These are phyloP conservation scores for Daldinia concentrica DNA, from an alignment of 495 filamentous ascomycete species.

Conservation along the genomic window DNA sequence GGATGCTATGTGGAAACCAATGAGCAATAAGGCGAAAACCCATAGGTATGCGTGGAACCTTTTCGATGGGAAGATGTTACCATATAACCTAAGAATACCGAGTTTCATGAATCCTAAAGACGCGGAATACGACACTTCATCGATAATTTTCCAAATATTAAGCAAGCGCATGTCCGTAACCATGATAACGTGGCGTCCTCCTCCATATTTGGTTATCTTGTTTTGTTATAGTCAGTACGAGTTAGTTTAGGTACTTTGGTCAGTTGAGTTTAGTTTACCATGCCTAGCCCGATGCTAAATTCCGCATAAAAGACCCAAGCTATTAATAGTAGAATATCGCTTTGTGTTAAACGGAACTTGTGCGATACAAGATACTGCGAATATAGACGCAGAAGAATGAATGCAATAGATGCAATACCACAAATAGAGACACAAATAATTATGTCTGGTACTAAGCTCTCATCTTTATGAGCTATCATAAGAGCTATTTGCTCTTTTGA, in stretches of 20 bases:
- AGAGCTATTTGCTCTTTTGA: no score
- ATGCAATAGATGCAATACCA: conserved; percentile 8
- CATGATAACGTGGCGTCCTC: conserved; percentile 18
- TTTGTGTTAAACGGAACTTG: conserved; percentile 2
- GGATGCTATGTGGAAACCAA: conserved; percentile 14
- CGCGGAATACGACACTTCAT: conserved; percentile 13
- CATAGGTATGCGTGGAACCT: conserved; percentile 16
- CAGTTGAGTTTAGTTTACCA: background rate
- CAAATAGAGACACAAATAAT: conserved; percentile 14
- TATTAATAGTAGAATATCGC: conserved; percentile 32
- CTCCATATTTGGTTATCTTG: conserved; percentile 17
- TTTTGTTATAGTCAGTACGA: background rate
- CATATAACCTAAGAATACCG: conserved; percentile 25
- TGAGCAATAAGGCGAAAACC: conserved; percentile 8
- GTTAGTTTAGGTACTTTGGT: background rate
- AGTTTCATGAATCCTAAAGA: conserved; percentile 27
- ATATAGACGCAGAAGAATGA: conserved; percentile 8
- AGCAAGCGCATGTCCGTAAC: conserved; percentile 15
- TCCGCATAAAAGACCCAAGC: conserved; percentile 3
- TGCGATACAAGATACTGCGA: background rate
- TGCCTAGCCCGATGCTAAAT: background rate
- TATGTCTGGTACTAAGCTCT: conserved; percentile 7
- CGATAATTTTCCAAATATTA: conserved; percentile 20
- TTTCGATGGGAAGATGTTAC: conserved; percentile 3
- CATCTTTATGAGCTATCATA: background rate